These are phyloP conservation scores for Eudorina sp. DNA, from an alignment of 139 green algal genomes.

Conservation along the genomic window DNA sequence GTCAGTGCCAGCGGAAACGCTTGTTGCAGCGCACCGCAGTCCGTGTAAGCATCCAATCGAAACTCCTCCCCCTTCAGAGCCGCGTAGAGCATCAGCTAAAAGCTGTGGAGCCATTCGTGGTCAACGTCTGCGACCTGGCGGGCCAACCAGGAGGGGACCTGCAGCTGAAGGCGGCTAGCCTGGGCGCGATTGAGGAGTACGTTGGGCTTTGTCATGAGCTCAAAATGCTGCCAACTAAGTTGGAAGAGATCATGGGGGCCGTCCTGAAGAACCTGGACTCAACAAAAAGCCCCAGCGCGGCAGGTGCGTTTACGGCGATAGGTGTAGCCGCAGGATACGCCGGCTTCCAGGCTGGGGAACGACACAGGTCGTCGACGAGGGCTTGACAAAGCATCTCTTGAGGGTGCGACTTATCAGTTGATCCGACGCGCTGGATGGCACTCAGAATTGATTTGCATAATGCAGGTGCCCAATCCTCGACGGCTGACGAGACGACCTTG, in stretches of 20 bases:
- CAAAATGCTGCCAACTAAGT: constrained; percentile 36
- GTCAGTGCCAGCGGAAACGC: no score
- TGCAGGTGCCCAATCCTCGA: no score
- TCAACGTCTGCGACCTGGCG: constrained; percentile 16
- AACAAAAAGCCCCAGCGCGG: background rate
- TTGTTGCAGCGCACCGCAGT: no score
- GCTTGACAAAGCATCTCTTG: no score
- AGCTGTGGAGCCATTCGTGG: constrained; percentile 3
- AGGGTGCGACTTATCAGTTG: no score
- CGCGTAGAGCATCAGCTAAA: constrained; percentile 28
- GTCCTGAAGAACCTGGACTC: constrained; percentile 48
- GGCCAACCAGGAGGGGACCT: background rate
- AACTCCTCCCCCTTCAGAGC: no score
- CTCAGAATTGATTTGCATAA: no score
- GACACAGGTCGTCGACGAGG: no score
- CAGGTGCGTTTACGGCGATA: background rate
- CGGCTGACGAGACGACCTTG: background rate
- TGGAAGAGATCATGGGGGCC: constrained; percentile 52
- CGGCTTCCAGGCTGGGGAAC: no score
- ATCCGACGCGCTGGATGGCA: no score
- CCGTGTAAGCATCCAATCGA: no score
- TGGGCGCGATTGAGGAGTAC: constrained; percentile 33
- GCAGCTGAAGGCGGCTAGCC: constrained; percentile 19
- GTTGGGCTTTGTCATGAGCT: constrained; percentile 51
- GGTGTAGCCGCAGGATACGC: no score